Percentiles rank a stretch among this genome's conserved stretches.
phyloP scores from a whole-genome alignment of 495 filamentous ascomycete species.

The Hyaloscypha hepaticicola region DNA sequence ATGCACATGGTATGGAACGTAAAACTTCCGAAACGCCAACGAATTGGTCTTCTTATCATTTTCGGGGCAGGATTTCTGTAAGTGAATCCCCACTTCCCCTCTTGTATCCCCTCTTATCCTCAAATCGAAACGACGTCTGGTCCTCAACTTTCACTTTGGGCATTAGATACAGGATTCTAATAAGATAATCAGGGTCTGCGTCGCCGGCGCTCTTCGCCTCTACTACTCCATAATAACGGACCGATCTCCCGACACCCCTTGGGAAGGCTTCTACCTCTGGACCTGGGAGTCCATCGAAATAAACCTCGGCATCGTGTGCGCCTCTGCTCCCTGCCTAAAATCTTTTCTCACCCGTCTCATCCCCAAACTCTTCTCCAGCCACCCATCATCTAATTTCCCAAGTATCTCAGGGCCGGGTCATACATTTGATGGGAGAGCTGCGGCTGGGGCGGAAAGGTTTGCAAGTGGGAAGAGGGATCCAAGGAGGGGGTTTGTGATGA shows the following conservation, averaged over 20 bases:
- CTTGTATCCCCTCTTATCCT: background rate
- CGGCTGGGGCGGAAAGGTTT: background rate
- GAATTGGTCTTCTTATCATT: conserved; percentile 44
- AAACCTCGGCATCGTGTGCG: conserved; percentile 16
- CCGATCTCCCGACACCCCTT: conserved; percentile 4
- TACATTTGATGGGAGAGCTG: background rate
- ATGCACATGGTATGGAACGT: conserved; percentile 48
- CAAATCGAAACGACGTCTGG: background rate
- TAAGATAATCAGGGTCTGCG: conserved; percentile 4
- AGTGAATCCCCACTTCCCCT: conserved; percentile 20
- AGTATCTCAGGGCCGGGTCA: background rate
- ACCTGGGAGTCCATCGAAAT: conserved; percentile 12
- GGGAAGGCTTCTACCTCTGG: conserved; percentile 15
- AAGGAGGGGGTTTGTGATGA: background rate
- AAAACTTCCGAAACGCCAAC: conserved; percentile 46
- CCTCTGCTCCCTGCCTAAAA: conserved; percentile 14
- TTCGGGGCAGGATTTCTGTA: conserved; percentile 52
- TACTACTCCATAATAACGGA: conserved; percentile 15
- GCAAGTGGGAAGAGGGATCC: background rate
- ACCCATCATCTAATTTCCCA: background rate
- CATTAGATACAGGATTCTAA: background rate
- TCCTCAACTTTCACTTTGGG: background rate
- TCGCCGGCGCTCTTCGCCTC: conserved; percentile 9
- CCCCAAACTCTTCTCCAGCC: conserved; percentile 1
- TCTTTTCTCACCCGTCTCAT: background rate